Conservation (phyloP, 805 yeast species). For the Starmerella vaccinii region DNA sequence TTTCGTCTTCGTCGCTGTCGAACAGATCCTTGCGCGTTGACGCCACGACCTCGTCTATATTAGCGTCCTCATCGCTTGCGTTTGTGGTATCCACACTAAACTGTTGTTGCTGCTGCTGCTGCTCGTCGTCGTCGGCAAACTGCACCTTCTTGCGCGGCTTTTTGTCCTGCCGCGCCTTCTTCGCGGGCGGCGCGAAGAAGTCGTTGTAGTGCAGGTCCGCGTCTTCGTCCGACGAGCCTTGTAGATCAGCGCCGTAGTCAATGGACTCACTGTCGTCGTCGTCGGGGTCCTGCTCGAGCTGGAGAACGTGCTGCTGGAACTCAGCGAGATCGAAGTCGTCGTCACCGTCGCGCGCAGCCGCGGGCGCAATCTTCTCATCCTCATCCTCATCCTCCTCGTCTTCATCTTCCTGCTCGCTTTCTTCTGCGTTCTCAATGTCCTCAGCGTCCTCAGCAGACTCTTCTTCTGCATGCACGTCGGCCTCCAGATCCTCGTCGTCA, state of each 20-base stretch:
- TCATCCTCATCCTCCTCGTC: conserved; percentile 28
- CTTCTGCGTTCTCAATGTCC: conserved; percentile 27
- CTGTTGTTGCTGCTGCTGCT: too few relatives aligned
- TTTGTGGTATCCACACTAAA: conserved; percentile 20
- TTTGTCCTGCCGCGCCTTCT: conserved; percentile 16
- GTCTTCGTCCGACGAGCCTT: conserved; percentile 41
- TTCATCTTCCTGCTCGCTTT: conserved; percentile 26
- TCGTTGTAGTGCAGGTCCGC: conserved; percentile 33
- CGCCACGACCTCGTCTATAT: conserved; percentile 25
- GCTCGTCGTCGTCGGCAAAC: conserved; percentile 15
- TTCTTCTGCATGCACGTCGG: conserved; percentile 28
- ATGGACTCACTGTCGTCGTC: conserved; percentile 41
- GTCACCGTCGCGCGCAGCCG: neutral
- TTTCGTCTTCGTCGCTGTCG: conserved; percentile 42
- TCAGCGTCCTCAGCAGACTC: conserved; percentile 25
- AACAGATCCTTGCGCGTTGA: conserved; percentile 32
- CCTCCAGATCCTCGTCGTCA: conserved; percentile 26
- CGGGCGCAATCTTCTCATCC: neutral
- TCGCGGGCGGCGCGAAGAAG: conserved; percentile 34
- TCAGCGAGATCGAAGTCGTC: conserved; percentile 61
- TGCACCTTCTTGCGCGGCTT: conserved; percentile 3
- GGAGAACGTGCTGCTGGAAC: conserved; percentile 65
- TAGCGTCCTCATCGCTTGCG: conserved; percentile 17
- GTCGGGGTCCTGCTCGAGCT: conserved; percentile 42
- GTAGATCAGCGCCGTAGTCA: conserved; percentile 36